Percentiles rank a stretch among this genome's conserved stretches.
Conservation (phyloP, 768 basidiomycete genomes). For the Lactifluus subvellereus region DNA sequence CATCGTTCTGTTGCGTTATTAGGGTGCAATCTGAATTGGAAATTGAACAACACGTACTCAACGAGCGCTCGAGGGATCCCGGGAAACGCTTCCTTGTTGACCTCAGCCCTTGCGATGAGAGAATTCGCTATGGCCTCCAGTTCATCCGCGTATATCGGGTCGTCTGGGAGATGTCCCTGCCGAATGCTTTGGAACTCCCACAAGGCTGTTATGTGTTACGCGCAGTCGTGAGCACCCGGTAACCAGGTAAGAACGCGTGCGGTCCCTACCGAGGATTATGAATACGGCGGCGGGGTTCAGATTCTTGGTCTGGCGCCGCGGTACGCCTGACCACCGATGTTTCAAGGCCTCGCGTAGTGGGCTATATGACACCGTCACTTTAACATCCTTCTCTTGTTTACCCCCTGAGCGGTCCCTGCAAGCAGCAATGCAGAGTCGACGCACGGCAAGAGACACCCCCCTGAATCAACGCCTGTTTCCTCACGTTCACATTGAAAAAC, state of each 20-base stretch:
- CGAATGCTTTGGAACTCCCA: constrained; percentile 76
- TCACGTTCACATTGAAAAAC: background rate
- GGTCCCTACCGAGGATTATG: constrained; percentile 56
- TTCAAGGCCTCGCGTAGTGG: constrained; percentile 57
- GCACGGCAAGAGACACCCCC: constrained; percentile 1
- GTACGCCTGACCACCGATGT: constrained; percentile 63
- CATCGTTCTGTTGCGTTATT: constrained; percentile 45
- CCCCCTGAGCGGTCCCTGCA: constrained; percentile 57
- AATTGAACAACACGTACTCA: constrained; percentile 41
- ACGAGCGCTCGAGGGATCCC: constrained; percentile 53
- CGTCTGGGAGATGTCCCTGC: constrained; percentile 51
- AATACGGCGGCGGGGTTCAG: constrained; percentile 73
- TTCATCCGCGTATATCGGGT: constrained; percentile 42
- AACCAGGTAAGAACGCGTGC: background rate
- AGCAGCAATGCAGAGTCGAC: background rate
- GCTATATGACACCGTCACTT: constrained; percentile 57
- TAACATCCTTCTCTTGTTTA: constrained; percentile 53
- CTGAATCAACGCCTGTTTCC: background rate
- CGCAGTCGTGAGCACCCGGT: constrained; percentile 1
- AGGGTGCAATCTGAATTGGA: background rate
- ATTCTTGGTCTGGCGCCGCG: constrained; percentile 73
- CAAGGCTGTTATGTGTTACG: constrained; percentile 44
- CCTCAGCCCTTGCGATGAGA: constrained; percentile 53
- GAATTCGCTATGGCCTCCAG: constrained; percentile 60
- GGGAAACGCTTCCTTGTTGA: constrained; percentile 62